Percentiles rank a stretch among this genome's conserved stretches.
Evolutionary conservation across 1,284 basidiomycete species (phyloP).

Genomic region (Ceratobasidium theobromae): DNA sequence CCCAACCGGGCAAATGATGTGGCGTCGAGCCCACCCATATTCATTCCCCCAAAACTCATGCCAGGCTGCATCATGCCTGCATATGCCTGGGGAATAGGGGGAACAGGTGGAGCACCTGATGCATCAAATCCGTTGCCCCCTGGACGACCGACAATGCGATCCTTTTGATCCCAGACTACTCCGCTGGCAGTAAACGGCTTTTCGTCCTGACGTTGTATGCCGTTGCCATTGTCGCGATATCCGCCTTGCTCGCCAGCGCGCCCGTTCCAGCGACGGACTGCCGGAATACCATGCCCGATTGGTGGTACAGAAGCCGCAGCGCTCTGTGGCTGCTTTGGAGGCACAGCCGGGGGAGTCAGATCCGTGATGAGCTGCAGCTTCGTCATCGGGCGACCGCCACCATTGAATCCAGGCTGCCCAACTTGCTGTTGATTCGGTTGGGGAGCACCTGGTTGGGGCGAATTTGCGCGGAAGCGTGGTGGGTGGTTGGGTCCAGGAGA

Average conservation of each 20-base stretch:
- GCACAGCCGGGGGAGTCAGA: constrained; percentile 56
- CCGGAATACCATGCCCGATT: constrained; percentile 50
- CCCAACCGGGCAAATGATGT: constrained; percentile 18
- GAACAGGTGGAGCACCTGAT: constrained; percentile 60
- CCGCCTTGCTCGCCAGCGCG: constrained; percentile 39
- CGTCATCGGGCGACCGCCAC: constrained; percentile 38
- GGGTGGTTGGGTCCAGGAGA: constrained; percentile 32
- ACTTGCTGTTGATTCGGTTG: background rate
- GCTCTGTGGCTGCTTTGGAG: constrained; percentile 49
- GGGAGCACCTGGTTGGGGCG: constrained; percentile 2
- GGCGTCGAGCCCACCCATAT: constrained; percentile 17
- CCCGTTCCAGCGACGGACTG: constrained; percentile 40
- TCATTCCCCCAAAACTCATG: constrained; percentile 21
- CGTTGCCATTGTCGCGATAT: constrained; percentile 39
- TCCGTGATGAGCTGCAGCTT: constrained; percentile 62
- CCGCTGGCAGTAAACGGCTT: constrained; percentile 50
- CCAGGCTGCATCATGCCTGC: constrained; percentile 50
- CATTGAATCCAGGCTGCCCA: constrained; percentile 16
- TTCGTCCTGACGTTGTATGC: constrained; percentile 38
- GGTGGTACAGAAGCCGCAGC: constrained; percentile 51
- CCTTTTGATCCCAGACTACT: constrained; percentile 62
- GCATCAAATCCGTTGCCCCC: constrained; percentile 24
- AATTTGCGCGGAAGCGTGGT: constrained; percentile 22
- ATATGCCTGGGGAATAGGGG: constrained; percentile 69
- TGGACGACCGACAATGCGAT: constrained; percentile 56